Base-by-base conservation (phyloP, 2,329 filamentous ascomycete species). In the Neopestalotiopsis clavispora region DNA sequence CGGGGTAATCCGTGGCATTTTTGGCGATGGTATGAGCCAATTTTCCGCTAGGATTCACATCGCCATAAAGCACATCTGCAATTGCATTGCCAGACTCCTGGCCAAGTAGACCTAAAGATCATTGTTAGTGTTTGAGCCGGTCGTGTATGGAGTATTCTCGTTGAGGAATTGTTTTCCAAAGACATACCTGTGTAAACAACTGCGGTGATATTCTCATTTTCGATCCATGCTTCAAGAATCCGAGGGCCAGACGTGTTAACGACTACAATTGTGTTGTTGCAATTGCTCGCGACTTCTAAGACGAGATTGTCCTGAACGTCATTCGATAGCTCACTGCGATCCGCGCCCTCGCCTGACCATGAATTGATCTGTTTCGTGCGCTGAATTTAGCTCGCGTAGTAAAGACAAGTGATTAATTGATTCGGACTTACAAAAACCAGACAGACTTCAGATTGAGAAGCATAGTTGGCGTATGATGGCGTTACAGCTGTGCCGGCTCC, bases 181-280 rank as follows among this genome's bases (percentile, higher is more conserved):
- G n/a, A n/a, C n/a, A n/a, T n/a, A n/a, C n/a, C n/a, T n/a, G n/a
- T n/a, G n/a, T 85, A 90, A 5, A 91, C 74, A 38, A 91, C 86
- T 17, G 87, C 89, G 6, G 87, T 89, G 23, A 91, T 84, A 75
- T 91, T 91, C 6, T 83, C 80, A 74, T 88, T 83, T 17, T 86
- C 78, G 69, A 86, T 84, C 79, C 84, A 90, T 1, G 86, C 81
- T 67, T 87, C 83, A 42, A 92, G 79, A 9, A 91, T 78, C 38
- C 91, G 86, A 3, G 89, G 83, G 2, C 89, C 89, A 20, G 89
- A 86, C 10, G 87, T 87, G 80, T 92, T 90, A 69, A 92, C 84
- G 69, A 92, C 84, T 34, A 92, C 86, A 56, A 93, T 84, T 12
- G 90, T 92, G 80, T 92, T 92, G 81, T 90, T 90, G 81, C 87